Percentiles rank a stretch among this genome's conserved stretches.
phyloP scores from a whole-genome alignment of 495 filamentous ascomycete genomes.

The Hypoxylon trugodes region DNA sequence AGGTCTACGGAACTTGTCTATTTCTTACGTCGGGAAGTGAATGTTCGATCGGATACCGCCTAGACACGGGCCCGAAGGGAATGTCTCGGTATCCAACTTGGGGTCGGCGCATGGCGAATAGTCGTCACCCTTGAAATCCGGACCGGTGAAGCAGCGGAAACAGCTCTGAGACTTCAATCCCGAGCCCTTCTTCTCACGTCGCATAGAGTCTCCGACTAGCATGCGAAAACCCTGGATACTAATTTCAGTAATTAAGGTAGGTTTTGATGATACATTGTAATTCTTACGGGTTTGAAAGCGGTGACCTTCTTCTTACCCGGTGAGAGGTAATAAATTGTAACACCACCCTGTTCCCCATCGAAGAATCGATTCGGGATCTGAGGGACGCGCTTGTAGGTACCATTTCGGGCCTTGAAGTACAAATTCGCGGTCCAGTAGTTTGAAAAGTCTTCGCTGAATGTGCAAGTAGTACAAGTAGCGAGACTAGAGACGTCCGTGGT shows the following conservation, averaged over 20 bases:
- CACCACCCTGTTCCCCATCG: conserved; percentile 47
- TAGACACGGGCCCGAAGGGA: conserved; percentile 43
- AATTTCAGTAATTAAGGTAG: background rate
- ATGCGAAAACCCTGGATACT: conserved; percentile 46
- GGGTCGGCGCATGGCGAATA: conserved; percentile 45
- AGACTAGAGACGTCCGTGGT: conserved; percentile 44
- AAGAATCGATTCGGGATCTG: conserved; percentile 51
- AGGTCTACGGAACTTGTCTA: conserved; percentile 15
- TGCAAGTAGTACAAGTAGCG: conserved; percentile 49
- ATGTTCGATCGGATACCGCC: conserved; percentile 56
- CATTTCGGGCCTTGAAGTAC: conserved; percentile 53
- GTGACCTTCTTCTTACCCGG: conserved; percentile 52
- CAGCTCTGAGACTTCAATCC: conserved; percentile 49
- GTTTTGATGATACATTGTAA: background rate
- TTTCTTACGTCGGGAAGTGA: conserved; percentile 51
- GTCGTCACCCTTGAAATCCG: conserved; percentile 52
- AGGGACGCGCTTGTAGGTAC: conserved; percentile 53
- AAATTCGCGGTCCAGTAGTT: conserved; percentile 59
- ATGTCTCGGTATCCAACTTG: conserved; percentile 45
- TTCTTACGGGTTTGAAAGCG: conserved; percentile 53
- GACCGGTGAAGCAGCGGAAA: conserved; percentile 54
- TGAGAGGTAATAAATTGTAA: conserved; percentile 57
- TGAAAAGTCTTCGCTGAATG: conserved; percentile 49
- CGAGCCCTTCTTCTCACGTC: conserved; percentile 38
- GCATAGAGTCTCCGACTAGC: conserved; percentile 47